phyloP scores from a whole-genome alignment of 352 stramenopile genomes.

The Globisporangium polare region DNA sequence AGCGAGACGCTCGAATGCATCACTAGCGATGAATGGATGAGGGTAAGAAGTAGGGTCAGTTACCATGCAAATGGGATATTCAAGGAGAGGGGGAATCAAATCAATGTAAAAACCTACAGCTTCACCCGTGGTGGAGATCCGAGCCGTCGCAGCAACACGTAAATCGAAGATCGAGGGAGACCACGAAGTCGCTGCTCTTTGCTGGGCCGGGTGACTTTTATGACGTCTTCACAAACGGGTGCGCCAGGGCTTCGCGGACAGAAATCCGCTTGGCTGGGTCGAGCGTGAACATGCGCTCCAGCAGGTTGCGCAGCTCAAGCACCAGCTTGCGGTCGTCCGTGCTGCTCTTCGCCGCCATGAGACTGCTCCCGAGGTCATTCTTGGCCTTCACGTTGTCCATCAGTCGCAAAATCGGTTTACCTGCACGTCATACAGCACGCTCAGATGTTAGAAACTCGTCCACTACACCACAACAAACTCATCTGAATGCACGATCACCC shows the following conservation, averaged over 20 bases:
- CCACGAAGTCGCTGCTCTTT: background rate
- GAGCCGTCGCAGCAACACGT: background rate
- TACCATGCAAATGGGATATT: slow-evolving; percentile 10
- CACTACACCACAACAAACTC: background rate
- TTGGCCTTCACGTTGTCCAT: slow-evolving; percentile 65
- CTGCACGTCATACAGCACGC: slow-evolving; percentile 18
- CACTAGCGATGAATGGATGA: slow-evolving; percentile 6
- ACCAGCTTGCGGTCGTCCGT: slow-evolving; percentile 68
- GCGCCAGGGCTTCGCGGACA: slow-evolving; percentile 68
- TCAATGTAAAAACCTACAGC: slow-evolving; percentile 13
- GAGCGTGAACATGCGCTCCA: slow-evolving; percentile 82
- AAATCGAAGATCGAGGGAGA: no score
- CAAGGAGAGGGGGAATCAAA: background rate
- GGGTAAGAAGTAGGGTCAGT: slow-evolving; percentile 10
- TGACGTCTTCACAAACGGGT: slow-evolving; percentile 67
- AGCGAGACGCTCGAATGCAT: slow-evolving; percentile 3
- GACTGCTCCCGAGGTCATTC: slow-evolving; percentile 43
- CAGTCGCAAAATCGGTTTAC: slow-evolving; percentile 69
- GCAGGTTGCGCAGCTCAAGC: slow-evolving; percentile 57
- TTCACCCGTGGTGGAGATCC: slow-evolving; percentile 6
- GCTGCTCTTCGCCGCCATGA: slow-evolving; percentile 58
- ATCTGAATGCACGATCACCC: background rate
- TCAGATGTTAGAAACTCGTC: background rate
- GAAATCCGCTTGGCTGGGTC: slow-evolving; percentile 79
- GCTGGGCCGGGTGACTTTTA: background rate